These are phyloP conservation scores for Talaromyces sp. DNA, from an alignment of 2,329 filamentous ascomycete species.

Conservation along the genomic window DNA sequence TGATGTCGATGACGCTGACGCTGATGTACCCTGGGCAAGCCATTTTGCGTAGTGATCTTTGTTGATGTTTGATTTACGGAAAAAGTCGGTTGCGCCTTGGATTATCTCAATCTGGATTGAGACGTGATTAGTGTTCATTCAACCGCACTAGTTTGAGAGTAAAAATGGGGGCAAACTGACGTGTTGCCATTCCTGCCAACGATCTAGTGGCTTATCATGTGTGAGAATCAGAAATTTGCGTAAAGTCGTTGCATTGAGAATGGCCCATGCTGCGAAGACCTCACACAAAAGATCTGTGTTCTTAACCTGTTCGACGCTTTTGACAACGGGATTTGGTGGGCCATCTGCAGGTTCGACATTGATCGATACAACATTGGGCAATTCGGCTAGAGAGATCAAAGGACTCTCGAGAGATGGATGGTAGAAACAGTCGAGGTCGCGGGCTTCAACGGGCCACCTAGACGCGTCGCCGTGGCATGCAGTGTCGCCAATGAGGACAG, in stretches of 20 bases:
- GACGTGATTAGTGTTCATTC: background rate
- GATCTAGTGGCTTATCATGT: conserved; percentile 21
- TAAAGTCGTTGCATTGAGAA: conserved; percentile 31
- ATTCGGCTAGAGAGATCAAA: conserved; percentile 28
- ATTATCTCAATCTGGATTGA: conserved; percentile 9
- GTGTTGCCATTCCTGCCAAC: conserved; percentile 33
- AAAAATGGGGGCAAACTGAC: conserved; percentile 19
- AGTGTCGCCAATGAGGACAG: conserved; percentile 27
- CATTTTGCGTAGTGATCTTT: conserved; percentile 12
- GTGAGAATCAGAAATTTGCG: conserved; percentile 33
- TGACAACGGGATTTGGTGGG: conserved; percentile 27
- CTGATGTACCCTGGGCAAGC: conserved; percentile 4
- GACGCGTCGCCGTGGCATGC: conserved; percentile 22
- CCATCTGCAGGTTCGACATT: background rate
- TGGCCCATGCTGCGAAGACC: conserved; percentile 38
- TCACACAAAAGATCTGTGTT: conserved; percentile 36
- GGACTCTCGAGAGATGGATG: conserved; percentile 26
- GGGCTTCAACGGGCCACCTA: conserved; percentile 10
- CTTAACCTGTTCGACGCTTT: conserved; percentile 25
- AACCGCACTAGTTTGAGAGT: no score
- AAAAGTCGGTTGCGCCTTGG: conserved; percentile 13
- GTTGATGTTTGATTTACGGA: conserved; percentile 13
- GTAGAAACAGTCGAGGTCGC: conserved; percentile 25
- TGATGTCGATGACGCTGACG: background rate
- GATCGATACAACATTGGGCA: no score